A percentile compares a stretch with the other conserved stretches of the same genome.
These are phyloP conservation scores for Malbranchea zuffiana DNA, from an alignment of 2,329 filamentous ascomycete genomes.

Conservation along the genomic window DNA sequence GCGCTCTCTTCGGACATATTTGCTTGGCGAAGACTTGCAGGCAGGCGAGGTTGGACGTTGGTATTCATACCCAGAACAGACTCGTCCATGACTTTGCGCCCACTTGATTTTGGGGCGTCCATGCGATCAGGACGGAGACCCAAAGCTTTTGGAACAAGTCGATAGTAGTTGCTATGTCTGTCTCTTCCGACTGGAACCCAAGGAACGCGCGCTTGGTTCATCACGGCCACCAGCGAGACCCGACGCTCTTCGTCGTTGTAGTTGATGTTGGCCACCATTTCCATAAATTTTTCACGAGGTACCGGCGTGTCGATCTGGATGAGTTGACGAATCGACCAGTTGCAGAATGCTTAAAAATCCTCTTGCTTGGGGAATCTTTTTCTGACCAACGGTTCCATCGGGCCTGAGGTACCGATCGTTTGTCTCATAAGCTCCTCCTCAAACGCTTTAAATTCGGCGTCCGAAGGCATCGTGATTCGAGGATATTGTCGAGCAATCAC, in stretches of 20 bases:
- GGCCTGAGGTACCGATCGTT: too few species aligned
- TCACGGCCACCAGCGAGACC: neutral
- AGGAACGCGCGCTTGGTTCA: slow-evolving; percentile 2
- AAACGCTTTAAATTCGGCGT: too few species aligned
- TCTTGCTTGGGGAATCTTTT: neutral
- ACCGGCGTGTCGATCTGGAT: too few species aligned
- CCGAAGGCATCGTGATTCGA: too few species aligned
- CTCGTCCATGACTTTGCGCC: neutral
- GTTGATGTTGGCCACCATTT: slow-evolving; percentile 5
- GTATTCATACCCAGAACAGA: slow-evolving; percentile 8
- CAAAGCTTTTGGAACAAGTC: slow-evolving; percentile 4
- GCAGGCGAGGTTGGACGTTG: slow-evolving; percentile 8
- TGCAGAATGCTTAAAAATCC: neutral
- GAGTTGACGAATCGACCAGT: neutral
- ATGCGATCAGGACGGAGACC: slow-evolving; percentile 1
- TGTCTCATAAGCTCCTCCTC: too few species aligned
- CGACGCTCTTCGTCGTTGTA: slow-evolving; percentile 6
- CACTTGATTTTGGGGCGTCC: slow-evolving; percentile 2
- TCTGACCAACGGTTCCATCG: too few species aligned
- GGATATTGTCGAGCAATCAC: too few species aligned
- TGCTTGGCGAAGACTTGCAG: neutral
- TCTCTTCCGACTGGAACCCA: slow-evolving; percentile 5
- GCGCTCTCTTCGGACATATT: slow-evolving; percentile 8
- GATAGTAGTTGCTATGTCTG: neutral
- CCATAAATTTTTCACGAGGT: neutral